These are phyloP conservation scores for Biscutella laevigata DNA, from an alignment of 441 rosid species.

Conservation along the genomic window DNA sequence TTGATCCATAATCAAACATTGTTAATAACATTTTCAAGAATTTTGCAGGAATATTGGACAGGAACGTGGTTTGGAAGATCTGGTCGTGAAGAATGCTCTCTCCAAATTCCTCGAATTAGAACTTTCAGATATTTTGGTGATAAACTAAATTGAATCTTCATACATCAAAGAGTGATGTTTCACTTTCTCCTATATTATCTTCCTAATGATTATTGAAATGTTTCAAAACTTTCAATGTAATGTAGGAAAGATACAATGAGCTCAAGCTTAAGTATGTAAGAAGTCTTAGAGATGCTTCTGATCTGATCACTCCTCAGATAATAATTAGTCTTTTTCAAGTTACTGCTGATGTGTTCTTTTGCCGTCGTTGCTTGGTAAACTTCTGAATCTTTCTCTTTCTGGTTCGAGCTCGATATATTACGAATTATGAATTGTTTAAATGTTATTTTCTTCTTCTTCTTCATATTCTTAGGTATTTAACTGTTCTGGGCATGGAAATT, in stretches of 20 bases:
- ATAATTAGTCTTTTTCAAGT: conserved; percentile 47
- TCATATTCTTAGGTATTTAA: conserved; percentile 50
- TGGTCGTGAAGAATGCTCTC: conserved; percentile 34
- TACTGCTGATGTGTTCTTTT: conserved; percentile 48
- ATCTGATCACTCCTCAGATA: conserved; percentile 24
- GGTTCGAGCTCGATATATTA: no score
- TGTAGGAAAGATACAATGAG: conserved; percentile 57
- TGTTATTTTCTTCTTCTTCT: neutral
- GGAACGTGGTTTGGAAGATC: conserved; percentile 49
- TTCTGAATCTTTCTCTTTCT: neutral
- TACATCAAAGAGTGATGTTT: neutral
- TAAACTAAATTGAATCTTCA: neutral
- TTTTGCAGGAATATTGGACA: conserved; percentile 53
- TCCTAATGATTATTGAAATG: neutral
- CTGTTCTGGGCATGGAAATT: conserved; percentile 75
- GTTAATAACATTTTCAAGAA: no score
- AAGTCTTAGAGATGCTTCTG: conserved; percentile 31
- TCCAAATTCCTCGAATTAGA: conserved; percentile 50
- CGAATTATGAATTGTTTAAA: no score
- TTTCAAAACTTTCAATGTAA: conserved; percentile 24
- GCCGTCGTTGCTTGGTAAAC: conserved; percentile 95
- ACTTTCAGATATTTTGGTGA: conserved; percentile 50
- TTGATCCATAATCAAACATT: no score
- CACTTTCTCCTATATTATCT: neutral
- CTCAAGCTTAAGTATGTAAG: conserved; percentile 43